Evolutionary conservation across 306 rosid species (phyloP), one percentile per base, ranked within the genome.

Genomic region (Datisca glomerata): DNA sequence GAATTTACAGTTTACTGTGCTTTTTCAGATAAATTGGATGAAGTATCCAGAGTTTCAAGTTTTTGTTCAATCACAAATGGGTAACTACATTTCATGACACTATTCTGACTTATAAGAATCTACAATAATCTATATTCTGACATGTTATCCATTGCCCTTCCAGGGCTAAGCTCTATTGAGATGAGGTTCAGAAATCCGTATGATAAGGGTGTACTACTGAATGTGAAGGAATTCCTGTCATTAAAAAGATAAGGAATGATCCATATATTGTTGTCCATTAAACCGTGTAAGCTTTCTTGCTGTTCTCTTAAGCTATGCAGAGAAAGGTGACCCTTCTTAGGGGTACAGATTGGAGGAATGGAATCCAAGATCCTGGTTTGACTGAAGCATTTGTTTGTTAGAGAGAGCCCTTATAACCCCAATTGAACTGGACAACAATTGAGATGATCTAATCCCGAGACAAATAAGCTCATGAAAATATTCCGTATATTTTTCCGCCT

Each of bases 1-100:
- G n/a, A n/a, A n/a, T n/a, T n/a, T n/a, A n/a, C n/a, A n/a, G 28
- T 31, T 15, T 6, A 33, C 8, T n/a, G 8, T 16, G 12, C 23
- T 35, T 13, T 44, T 56, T 36, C 41, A 64, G 80, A 47, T 64
- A 21, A 61, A 68, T 47, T 73, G 76, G 80, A 43, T 55, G 52
- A 68, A 62, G 57, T 60, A 68, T 56, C 69, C 73, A 5, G 80
- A 73, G 51, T 73, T 73, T 57, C 76, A 64, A 22, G 16, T 12
- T 24, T 22, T 27, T 59, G 32, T 22, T 39, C 63, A 52, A 7
- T 42, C 60, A 10, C 59, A 64, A 18, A 58, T 49, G 46, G 80
- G 80, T 68, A 55, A 36, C 21, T 35, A 36, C 17, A 21, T 34
- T 1, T 60, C 21, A 14, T 31, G 43, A 29, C n/a, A 45, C 4